Percentiles rank a stretch among this genome's conserved stretches.
Evolutionary conservation across 2,329 filamentous ascomycete species (phyloP).

Genomic region (Sporothrix phasma): DNA sequence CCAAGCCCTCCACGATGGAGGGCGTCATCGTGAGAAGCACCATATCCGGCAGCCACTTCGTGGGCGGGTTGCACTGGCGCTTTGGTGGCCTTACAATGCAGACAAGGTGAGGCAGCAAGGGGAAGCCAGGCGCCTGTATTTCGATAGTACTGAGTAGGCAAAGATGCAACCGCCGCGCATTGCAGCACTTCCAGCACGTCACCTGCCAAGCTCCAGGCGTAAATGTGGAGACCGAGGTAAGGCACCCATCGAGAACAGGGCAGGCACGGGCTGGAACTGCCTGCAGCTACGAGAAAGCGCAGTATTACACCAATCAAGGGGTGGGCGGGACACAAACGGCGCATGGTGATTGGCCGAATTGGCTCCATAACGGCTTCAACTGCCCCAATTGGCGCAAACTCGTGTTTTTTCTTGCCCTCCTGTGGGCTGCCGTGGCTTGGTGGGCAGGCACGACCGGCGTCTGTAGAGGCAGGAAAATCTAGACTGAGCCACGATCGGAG

Average conservation of each 20-base stretch:
- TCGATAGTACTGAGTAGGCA: not conserved
- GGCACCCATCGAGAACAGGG: not conserved
- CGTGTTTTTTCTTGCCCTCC: slow-evolving; percentile 3
- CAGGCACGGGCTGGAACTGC: slow-evolving; percentile 4
- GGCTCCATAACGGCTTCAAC: slow-evolving; percentile 3
- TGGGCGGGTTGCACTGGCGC: not conserved
- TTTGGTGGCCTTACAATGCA: not conserved
- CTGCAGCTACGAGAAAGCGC: not conserved
- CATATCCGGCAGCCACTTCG: slow-evolving; percentile 37
- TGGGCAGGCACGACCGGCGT: not conserved
- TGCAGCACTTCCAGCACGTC: not conserved
- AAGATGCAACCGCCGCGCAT: not conserved
- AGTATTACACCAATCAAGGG: slow-evolving; percentile 2
- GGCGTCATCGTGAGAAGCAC: slow-evolving; percentile 69
- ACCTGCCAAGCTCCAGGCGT: not conserved
- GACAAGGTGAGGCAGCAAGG: not conserved
- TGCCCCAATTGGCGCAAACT: slow-evolving; percentile 6
- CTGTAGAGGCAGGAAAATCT: slow-evolving; percentile 2
- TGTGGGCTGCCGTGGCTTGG: not conserved
- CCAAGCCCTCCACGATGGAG: slow-evolving; percentile 54
- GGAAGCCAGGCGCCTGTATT: not conserved
- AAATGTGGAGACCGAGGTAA: not conserved
- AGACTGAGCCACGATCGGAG: slow-evolving; percentile 2
- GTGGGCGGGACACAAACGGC: slow-evolving; percentile 5
- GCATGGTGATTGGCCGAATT: slow-evolving; percentile 6